These are phyloP conservation scores for Thelephora terrestris DNA, from an alignment of 1,284 basidiomycete genomes.

Conservation along the genomic window DNA sequence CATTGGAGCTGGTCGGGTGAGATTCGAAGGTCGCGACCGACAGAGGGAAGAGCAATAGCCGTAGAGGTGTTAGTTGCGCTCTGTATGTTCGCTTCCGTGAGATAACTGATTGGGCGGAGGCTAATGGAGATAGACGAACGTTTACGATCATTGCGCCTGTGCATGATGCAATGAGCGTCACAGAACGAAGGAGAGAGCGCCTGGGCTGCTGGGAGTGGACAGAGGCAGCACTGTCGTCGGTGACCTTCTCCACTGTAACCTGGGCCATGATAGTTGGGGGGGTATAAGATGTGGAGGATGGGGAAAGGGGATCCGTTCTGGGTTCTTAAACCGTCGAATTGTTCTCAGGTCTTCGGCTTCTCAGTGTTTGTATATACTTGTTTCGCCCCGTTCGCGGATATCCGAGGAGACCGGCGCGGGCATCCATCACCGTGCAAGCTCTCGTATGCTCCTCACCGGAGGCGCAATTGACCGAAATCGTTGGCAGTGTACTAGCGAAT, in stretches of 20 bases:
- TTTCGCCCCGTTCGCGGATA: not conserved
- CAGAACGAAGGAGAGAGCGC: conserved; percentile 1
- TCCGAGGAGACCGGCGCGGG: not conserved
- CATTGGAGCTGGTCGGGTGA: conserved; percentile 40
- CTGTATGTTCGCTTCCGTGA: conserved; percentile 12
- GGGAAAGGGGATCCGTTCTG: too few species aligned
- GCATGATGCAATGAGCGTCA: conserved; percentile 20
- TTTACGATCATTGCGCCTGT: conserved; percentile 26
- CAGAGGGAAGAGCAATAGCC: conserved; percentile 43
- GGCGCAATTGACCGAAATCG: too few species aligned
- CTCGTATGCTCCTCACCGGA: too few species aligned
- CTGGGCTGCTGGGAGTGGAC: conserved; percentile 7
- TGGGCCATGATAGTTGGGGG: conserved; percentile 4
- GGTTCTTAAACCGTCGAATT: not conserved
- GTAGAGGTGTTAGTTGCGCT: conserved; percentile 24
- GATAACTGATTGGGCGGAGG: not conserved
- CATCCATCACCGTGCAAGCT: too few species aligned
- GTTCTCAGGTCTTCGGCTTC: not conserved
- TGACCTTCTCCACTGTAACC: not conserved
- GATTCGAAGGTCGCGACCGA: conserved; percentile 37
- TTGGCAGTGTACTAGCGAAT: too few species aligned
- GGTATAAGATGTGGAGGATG: not conserved
- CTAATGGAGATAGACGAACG: conserved; percentile 13
- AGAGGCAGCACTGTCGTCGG: not conserved
- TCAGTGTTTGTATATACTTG: not conserved